phyloP scores from a whole-genome alignment of 2,329 filamentous ascomycete genomes.

The Grosmannia huntii region DNA sequence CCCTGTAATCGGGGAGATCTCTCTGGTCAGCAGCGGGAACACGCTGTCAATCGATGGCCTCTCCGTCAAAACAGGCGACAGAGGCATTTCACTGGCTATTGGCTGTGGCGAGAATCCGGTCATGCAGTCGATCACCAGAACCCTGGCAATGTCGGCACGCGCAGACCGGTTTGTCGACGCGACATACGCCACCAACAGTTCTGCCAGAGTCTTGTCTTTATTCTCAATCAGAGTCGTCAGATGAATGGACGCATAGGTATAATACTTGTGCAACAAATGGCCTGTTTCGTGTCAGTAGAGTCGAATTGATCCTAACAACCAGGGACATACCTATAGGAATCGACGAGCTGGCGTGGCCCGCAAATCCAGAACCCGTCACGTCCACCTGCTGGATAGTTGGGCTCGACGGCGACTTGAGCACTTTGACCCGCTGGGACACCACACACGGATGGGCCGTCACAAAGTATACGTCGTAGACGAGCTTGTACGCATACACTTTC shows the following conservation, averaged over 20 bases:
- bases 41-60: constrained; percentile 14
- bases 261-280: constrained; percentile 51
- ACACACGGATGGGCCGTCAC: constrained; percentile 54
- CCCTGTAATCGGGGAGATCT: constrained; percentile 10
- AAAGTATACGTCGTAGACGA: constrained; percentile 49
- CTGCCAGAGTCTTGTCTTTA: constrained; percentile 30
- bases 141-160: constrained; percentile 15
- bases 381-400: constrained; percentile 47
- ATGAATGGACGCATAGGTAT: constrained; percentile 46
- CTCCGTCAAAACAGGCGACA: constrained; percentile 33
- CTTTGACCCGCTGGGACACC: constrained; percentile 41
- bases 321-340: constrained; percentile 29
- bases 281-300: constrained; percentile 23
- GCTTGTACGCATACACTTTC: constrained; percentile 27
- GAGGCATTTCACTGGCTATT: constrained; percentile 30
- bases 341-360: constrained; percentile 31
- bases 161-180: constrained; percentile 19
- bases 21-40: constrained; percentile 9
- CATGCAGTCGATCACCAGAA: constrained; percentile 52
- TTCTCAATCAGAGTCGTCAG: constrained; percentile 42
- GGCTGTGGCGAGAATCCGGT: constrained; percentile 35
- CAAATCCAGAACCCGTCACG: constrained; percentile 30
- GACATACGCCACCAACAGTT: constrained; percentile 27
- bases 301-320: no score
- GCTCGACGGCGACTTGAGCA: constrained; percentile 46